Conservation (phyloP, 2,329 filamentous ascomycete species). For the Hortaea werneckii region DNA sequence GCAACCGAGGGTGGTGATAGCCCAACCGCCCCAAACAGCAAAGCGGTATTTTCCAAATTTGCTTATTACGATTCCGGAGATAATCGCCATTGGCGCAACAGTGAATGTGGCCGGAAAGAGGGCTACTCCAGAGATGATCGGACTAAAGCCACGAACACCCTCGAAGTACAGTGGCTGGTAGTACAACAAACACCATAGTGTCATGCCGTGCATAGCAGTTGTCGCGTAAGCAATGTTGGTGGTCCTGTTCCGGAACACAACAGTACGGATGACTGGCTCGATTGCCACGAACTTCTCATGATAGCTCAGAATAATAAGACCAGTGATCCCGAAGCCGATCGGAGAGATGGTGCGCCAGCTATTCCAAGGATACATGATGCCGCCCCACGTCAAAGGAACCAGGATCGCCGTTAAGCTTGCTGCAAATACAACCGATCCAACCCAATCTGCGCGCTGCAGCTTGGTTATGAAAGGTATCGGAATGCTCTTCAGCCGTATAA, state of each 20-base stretch:
- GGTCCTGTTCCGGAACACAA: slow-evolving; percentile 42
- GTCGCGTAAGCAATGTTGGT: slow-evolving; percentile 46
- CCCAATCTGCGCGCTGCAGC: slow-evolving; percentile 36
- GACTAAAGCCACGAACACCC: slow-evolving; percentile 40
- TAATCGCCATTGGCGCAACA: slow-evolving; percentile 50
- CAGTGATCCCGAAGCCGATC: slow-evolving; percentile 23
- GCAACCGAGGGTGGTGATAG: slow-evolving; percentile 46
- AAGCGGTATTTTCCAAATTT: slow-evolving; percentile 51
- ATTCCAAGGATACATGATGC: slow-evolving; percentile 37
- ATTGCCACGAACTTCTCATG: slow-evolving; percentile 37
- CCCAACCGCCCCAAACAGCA: slow-evolving; percentile 54
- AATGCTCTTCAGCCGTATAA: slow-evolving; percentile 34
- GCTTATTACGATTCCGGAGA: slow-evolving; percentile 46
- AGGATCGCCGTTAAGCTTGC: slow-evolving; percentile 49
- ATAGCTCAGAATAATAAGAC: slow-evolving; percentile 42
- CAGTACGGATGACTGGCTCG: slow-evolving; percentile 51
- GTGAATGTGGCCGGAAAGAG: slow-evolving; percentile 40
- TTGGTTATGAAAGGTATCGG: slow-evolving; percentile 40
- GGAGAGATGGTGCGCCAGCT: slow-evolving; percentile 44
- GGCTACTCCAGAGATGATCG: slow-evolving; percentile 37
- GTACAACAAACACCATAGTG: slow-evolving; percentile 51
- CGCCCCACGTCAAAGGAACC: slow-evolving; percentile 54
- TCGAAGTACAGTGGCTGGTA: slow-evolving; percentile 55
- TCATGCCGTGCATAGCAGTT: slow-evolving; percentile 48
- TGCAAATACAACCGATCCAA: slow-evolving; percentile 49